These are phyloP conservation scores for Syzygium oleosum DNA, from an alignment of 345 rosid species.

Conservation along the genomic window DNA sequence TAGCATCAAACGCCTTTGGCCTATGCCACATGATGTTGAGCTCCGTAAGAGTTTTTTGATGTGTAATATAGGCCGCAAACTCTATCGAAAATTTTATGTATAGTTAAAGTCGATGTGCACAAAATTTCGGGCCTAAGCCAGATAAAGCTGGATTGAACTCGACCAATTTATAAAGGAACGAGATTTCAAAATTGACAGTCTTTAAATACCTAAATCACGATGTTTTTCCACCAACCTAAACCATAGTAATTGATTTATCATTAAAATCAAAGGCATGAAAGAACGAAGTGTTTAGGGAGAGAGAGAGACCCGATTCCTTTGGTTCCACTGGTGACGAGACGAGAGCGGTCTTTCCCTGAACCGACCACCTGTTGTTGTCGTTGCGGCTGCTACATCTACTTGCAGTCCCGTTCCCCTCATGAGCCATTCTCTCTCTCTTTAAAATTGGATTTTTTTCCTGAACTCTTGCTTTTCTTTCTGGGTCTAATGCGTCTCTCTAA, in stretches of 20 bases:
- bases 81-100: background rate
- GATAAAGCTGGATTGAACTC: background rate
- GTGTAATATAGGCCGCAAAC: background rate
- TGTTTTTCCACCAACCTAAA: background rate
- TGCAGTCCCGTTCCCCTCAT: background rate
- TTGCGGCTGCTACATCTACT: background rate
- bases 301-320: slow-evolving; percentile 27
- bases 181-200: background rate
- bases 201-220: background rate
- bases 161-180: background rate
- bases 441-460: background rate
- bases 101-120: background rate
- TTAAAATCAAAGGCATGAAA: background rate
- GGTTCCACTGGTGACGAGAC: slow-evolving; percentile 39
- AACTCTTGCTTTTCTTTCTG: background rate
- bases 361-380: background rate
- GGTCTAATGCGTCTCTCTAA: background rate
- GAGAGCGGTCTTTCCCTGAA: slow-evolving; percentile 32
- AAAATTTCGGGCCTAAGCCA: background rate
- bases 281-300: background rate
- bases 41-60: background rate
- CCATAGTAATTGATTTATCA: background rate
- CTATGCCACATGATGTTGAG: background rate
- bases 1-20: background rate
- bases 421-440: background rate